Conservation (phyloP, 2,329 filamentous ascomycete genomes). For the Cercospora janseana region DNA sequence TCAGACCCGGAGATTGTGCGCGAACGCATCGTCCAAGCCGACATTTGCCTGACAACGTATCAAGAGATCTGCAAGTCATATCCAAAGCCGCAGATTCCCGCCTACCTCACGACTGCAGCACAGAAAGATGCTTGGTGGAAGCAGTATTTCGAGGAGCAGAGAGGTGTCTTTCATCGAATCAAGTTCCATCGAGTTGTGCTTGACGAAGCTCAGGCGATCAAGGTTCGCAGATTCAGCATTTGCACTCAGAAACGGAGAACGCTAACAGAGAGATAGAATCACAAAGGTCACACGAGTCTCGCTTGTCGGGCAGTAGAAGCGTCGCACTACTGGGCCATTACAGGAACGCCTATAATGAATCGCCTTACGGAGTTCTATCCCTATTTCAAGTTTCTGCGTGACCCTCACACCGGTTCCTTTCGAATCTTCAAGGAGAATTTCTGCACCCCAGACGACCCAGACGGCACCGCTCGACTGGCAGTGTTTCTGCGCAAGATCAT, state of each 20-base stretch:
- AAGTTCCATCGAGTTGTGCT: conserved; percentile 62
- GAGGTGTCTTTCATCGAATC: conserved; percentile 42
- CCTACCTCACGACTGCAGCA: conserved; percentile 39
- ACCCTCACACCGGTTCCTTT: conserved; percentile 43
- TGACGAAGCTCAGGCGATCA: conserved; percentile 97
- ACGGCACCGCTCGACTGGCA: conserved; percentile 40
- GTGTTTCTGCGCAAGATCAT: conserved; percentile 48
- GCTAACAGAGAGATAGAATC: conserved; percentile 41
- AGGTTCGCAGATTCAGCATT: conserved; percentile 43
- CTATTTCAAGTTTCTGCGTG: conserved; percentile 48
- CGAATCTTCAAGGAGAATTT: conserved; percentile 48
- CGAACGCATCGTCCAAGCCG: conserved; percentile 19
- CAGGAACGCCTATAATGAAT: conserved; percentile 46
- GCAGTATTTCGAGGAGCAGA: conserved; percentile 31
- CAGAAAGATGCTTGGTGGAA: conserved; percentile 44
- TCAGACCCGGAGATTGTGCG: conserved; percentile 7
- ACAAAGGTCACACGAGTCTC: conserved; percentile 41
- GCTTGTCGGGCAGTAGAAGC: conserved; percentile 47
- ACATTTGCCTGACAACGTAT: conserved; percentile 46
- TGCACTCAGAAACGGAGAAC: neutral
- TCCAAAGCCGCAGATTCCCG: conserved; percentile 42
- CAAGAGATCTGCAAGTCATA: conserved; percentile 44
- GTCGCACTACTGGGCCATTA: conserved; percentile 44
- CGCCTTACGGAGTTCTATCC: conserved; percentile 37
- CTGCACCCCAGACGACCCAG: conserved; percentile 33